Conservation (phyloP, 2,329 filamentous ascomycete genomes). For the Tolypocladium capitatum region DNA sequence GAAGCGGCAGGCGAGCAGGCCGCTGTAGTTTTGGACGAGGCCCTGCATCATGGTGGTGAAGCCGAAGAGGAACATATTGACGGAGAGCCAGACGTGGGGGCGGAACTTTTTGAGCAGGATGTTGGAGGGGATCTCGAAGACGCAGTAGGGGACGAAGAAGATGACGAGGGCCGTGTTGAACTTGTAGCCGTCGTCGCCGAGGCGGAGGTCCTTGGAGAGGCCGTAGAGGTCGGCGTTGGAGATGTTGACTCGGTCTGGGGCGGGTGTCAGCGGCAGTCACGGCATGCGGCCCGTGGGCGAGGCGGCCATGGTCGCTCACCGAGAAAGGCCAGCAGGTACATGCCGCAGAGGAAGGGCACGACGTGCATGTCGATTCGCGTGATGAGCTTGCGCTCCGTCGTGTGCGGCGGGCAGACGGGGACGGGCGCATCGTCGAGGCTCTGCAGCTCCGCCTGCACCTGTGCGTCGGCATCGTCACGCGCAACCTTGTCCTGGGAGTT, state of each 20-base stretch:
- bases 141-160: conserved; percentile 68
- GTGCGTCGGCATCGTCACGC: background rate
- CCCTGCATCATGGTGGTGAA: conserved; percentile 65
- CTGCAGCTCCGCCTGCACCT: background rate
- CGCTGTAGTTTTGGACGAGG: conserved; percentile 62
- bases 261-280: background rate
- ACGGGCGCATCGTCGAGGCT: background rate
- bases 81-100: conserved; percentile 58
- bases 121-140: conserved; percentile 55
- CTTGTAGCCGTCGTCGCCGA: conserved; percentile 34
- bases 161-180: conserved; percentile 70
- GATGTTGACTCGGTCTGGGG: conserved; percentile 61
- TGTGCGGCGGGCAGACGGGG: conserved; percentile 34
- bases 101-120: conserved; percentile 51
- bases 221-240: conserved; percentile 61
- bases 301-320: conserved; percentile 20
- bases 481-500: background rate
- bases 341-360: conserved; percentile 57
- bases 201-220: conserved; percentile 47
- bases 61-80: conserved; percentile 78
- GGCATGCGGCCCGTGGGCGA: background rate
- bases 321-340: conserved; percentile 59
- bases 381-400: conserved; percentile 52
- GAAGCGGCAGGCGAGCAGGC: conserved; percentile 68
- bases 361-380: conserved; percentile 58